Conservation (phyloP, 352 stramenopile genomes). For the Sclerospora graminicola region DNA sequence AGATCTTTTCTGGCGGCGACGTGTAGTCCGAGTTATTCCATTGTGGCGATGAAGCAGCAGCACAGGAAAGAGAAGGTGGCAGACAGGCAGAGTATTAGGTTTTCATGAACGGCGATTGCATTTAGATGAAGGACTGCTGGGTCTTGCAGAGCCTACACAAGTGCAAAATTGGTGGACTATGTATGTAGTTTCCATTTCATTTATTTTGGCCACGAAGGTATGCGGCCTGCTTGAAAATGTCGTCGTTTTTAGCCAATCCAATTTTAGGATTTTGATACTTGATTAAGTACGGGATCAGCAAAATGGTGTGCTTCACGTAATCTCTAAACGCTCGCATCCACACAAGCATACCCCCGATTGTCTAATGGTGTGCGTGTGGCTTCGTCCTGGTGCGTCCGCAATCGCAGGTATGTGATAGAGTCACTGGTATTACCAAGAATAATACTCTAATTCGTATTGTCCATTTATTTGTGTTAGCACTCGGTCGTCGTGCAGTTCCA, state of each 20-base stretch:
- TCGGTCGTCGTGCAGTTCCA: conserved; percentile 9
- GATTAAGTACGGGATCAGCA: too few relatives aligned
- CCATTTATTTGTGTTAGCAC: conserved; percentile 4
- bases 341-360: conserved; percentile 16
- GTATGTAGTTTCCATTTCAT: conserved; percentile 6
- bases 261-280: conserved; percentile 1
- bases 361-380: conserved; percentile 61
- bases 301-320: background rate
- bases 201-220: conserved; percentile 1
- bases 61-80: conserved; percentile 11
- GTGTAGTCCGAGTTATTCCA: too few relatives aligned
- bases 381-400: conserved; percentile 38
- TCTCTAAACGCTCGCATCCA: conserved; percentile 12
- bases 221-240: too few relatives aligned
- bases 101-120: conserved; percentile 27
- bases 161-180: conserved; percentile 11
- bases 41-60: conserved; percentile 6
- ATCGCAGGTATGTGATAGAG: conserved; percentile 42
- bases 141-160: conserved; percentile 2
- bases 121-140: conserved; percentile 21
- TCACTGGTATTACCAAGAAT: too few relatives aligned
- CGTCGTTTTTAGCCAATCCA: too few relatives aligned
- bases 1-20: too few relatives aligned
- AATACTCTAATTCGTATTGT: too few relatives aligned
- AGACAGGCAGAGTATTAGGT: conserved; percentile 17